These are phyloP conservation scores for Stachybotrys chlorohalonatus DNA, from an alignment of 2,329 filamentous ascomycete species.

Conservation along the genomic window DNA sequence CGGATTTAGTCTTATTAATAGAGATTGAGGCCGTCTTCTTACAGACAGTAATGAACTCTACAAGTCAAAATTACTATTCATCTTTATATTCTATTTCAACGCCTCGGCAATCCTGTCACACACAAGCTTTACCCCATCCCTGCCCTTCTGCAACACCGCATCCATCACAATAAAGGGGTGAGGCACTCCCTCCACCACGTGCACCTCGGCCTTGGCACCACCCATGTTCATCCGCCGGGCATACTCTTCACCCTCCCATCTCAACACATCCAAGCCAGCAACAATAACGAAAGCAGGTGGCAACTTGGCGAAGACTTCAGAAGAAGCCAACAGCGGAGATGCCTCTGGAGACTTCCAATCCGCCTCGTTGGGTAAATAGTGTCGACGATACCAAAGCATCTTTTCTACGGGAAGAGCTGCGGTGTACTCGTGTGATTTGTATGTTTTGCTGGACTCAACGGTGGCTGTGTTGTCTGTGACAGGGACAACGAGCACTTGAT, in stretches of 20 bases:
- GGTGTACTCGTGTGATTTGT: constrained; percentile 2
- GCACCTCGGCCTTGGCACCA: background rate
- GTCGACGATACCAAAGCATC: constrained; percentile 7
- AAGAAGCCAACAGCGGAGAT: background rate
- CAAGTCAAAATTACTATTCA: background rate
- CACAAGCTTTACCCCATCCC: background rate
- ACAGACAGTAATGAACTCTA: no score
- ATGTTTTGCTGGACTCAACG: constrained; percentile 1
- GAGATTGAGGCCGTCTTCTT: no score
- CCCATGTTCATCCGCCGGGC: background rate
- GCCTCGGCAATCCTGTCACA: background rate
- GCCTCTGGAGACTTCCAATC: background rate
- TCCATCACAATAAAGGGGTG: background rate
- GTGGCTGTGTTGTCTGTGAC: constrained; percentile 6
- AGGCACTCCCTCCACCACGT: background rate
- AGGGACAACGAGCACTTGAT: constrained; percentile 5
- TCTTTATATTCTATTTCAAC: background rate
- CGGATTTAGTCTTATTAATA: no score
- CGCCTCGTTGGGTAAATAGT: constrained; percentile 1
- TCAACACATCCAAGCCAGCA: background rate
- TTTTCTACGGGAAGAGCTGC: constrained; percentile 5
- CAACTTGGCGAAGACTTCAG: background rate
- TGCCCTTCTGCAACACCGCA: background rate
- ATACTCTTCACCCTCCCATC: background rate
- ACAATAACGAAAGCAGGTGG: background rate